Evolutionary conservation across 306 rosid genomes (phyloP), one percentile per base, ranked within the genome.

Genomic region (Biancaea sappan): DNA sequence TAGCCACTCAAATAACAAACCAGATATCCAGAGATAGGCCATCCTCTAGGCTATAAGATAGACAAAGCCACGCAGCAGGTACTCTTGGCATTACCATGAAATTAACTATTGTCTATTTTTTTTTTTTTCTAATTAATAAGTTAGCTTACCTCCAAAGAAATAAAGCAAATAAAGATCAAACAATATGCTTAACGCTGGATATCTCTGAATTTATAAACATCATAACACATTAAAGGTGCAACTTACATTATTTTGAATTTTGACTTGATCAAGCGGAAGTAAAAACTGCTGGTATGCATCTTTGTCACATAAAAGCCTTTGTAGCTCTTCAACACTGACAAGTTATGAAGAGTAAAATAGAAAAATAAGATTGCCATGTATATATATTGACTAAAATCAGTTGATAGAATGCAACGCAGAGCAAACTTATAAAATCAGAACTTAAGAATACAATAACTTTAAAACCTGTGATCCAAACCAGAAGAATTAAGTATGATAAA

Each of bases 171-270:
- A 5, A 38, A 19, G 12, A 32, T n/a, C 21, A 35, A 18, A 34
- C 40, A 48, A 7, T 46, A 70, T 8, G 37, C 25, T 6, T 8
- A 53, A 52, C 31, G 11, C 10, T 19, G 8, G 0, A 41, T 24
- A 26, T 8, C 57, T 53, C 51, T 4, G 14, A 57, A 3, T 29
- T 24, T 24, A 31, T 47, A 47, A 19, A 61, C 28, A 34, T 11
- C 7, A 37, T 24, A 10, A n/a, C 15, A 16, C 29, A 31, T 31
- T 48, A 50, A 47, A 26, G 54, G 60, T 18, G 29, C 41, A 54
- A 85, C 96, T 88, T 79, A 92, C 97, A 61, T 85, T 86, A 76
- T 90, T 90, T 78, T 92, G 96, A 74, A 51, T 84, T 79, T 90
- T 90, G 86, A 92, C 84, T 82, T 90, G 96, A 62, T 92, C 96